Evolutionary conservation across 1,284 basidiomycete species (phyloP).

Genomic region (Mrakiaceae sp.): DNA sequence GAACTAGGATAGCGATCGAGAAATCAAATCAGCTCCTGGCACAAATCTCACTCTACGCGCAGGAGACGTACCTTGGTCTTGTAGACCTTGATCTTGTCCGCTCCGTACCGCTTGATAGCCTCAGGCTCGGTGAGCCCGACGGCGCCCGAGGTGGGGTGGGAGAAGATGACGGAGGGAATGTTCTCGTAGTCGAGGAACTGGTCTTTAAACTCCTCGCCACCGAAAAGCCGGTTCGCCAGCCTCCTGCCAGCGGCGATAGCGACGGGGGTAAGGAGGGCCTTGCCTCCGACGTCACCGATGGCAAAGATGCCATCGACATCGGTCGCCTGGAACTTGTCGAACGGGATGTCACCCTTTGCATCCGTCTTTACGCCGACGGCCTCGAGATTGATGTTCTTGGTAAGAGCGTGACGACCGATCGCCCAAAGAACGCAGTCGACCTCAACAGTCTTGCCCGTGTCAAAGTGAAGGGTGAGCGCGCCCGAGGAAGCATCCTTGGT

Average conservation of each 20-base stretch:
- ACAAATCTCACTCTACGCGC: not conserved
- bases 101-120: slow-evolving; percentile 75
- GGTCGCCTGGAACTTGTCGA: slow-evolving; percentile 86
- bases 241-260: slow-evolving; percentile 91
- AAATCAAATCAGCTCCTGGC: not conserved
- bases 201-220: slow-evolving; percentile 66
- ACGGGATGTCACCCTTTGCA: slow-evolving; percentile 66
- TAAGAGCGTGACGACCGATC: slow-evolving; percentile 77
- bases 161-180: slow-evolving; percentile 85
- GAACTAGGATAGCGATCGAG: slow-evolving; percentile 44
- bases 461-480: slow-evolving; percentile 55
- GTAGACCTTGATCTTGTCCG: slow-evolving; percentile 82
- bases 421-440: slow-evolving; percentile 90
- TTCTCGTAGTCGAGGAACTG: slow-evolving; percentile 84
- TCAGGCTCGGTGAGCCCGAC: slow-evolving; percentile 86
- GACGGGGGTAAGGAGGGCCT: slow-evolving; percentile 89
- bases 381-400: slow-evolving; percentile 65
- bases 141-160: slow-evolving; percentile 88
- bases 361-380: slow-evolving; percentile 65
- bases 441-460: slow-evolving; percentile 62
- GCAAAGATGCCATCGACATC: slow-evolving; percentile 61
- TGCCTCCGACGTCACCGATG: slow-evolving; percentile 87
- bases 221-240: slow-evolving; percentile 81
- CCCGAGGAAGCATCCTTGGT: slow-evolving; percentile 50
- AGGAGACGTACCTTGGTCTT: slow-evolving; percentile 36